Evolutionary conservation across 306 rosid genomes (phyloP).

Genomic region (Carpinus fangiana): DNA sequence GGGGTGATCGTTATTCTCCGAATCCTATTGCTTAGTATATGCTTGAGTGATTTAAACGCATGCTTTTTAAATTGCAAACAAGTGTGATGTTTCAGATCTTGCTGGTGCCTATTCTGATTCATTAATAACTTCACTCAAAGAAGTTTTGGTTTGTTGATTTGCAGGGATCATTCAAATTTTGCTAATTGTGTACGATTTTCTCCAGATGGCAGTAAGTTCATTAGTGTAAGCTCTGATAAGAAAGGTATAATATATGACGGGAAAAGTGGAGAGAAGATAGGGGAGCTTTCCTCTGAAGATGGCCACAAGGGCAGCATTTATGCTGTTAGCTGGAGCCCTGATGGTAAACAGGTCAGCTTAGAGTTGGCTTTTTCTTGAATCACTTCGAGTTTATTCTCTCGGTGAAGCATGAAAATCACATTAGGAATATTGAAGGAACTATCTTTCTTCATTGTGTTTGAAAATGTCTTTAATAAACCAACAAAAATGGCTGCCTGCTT

Average conservation of each 20-base stretch:
- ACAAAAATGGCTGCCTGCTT: not conserved
- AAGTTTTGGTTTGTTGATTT: slow-evolving; percentile 36
- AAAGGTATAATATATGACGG: slow-evolving; percentile 80
- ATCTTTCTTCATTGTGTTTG: not conserved
- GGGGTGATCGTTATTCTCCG: not conserved
- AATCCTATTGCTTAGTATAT: not conserved
- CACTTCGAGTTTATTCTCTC: not conserved
- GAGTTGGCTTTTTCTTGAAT: not conserved
- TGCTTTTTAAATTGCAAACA: not conserved
- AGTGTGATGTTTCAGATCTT: not conserved
- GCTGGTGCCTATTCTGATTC: slow-evolving; percentile 6
- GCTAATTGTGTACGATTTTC: slow-evolving; percentile 89
- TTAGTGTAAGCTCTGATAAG: slow-evolving; percentile 89
- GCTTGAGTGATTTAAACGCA: not conserved
- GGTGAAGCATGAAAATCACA: not conserved
- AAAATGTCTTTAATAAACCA: not conserved
- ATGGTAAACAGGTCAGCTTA: slow-evolving; percentile 77
- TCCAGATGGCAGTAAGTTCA: slow-evolving; percentile 88
- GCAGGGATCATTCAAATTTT: slow-evolving; percentile 96
- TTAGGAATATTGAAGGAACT: not conserved
- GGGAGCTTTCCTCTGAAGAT: slow-evolving; percentile 84
- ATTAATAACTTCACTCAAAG: slow-evolving; percentile 5
- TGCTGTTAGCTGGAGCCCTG: slow-evolving; percentile 95
- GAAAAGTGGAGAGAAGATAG: slow-evolving; percentile 81
- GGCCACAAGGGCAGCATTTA: slow-evolving; percentile 93